Evolutionary conservation across 495 filamentous ascomycete species (phyloP), one percentile per base, ranked within the genome.

Genomic region (Tuber umbilicatum): DNA sequence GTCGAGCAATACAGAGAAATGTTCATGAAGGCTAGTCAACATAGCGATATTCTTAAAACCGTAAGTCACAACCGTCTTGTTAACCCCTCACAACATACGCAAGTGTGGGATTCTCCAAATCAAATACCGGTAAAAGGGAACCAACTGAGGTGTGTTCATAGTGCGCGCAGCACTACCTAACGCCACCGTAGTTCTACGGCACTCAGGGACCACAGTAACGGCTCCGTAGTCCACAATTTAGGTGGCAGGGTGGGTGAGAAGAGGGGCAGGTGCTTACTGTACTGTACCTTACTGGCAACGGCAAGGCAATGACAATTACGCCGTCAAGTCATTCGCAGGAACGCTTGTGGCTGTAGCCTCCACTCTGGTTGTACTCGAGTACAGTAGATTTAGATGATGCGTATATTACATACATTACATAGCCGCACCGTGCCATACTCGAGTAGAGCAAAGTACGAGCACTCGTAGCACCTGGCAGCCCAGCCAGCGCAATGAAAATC

Each of bases 1-100:
- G 83, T 99, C 60, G 88, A 90, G 71, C 91, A 92, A 86, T 99
- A 97, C 82, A 88, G 91, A 68, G 89, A 91, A 31, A 92, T 97
- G 21, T 98, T 93, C 81, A 86, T 91, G 73, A 89, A 91, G 79
- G 92, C 92, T 1, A 87, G 88, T 73, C 87, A 89, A 79, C 89
- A 92, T 79, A 88, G 95, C 41, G 87, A 88, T 40, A 86, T 93
- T 74, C 86, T 99, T 74, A 95, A 93, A 83, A 85, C 85, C 72
- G 91, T 93, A 84, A 83, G 89, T 85, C 37, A n/a, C 21, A 40
- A 43, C 42, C 14, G n/a, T 64, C 27, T 50, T 69, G 41, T n/a
- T 9, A n/a, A 14, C 10, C 12, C 27, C 27, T 14, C 55, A 0
- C 55, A 4, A 27, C n/a, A 31, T n/a, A 4, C 50, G 16, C 50